Evolutionary conservation across 1,284 basidiomycete species (phyloP).

Genomic region (Cutaneotrichosporon cyanovorans): DNA sequence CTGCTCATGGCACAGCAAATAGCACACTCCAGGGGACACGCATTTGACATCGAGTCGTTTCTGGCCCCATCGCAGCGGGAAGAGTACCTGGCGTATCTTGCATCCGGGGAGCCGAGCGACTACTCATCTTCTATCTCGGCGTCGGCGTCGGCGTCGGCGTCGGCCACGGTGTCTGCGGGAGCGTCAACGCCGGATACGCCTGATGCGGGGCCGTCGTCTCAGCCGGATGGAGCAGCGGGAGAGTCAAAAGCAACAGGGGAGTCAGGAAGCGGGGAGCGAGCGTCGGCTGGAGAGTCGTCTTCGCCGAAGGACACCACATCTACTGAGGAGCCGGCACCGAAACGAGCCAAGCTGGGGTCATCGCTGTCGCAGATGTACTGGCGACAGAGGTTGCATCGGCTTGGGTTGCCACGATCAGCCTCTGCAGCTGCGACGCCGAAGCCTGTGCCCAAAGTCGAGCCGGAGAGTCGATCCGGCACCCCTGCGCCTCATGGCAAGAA

Average conservation of each 20-base stretch:
- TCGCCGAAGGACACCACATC: too few species aligned
- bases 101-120: not conserved
- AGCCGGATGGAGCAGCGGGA: not conserved
- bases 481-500: constrained; percentile 2
- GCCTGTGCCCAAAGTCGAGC: constrained; percentile 6
- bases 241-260: too few species aligned
- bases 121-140: not conserved
- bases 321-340: constrained; percentile 1
- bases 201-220: not conserved
- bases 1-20: constrained; percentile 30
- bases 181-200: not conserved
- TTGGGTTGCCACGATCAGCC: not conserved
- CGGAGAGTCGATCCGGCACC: not conserved
- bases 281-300: too few species aligned
- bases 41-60: constrained; percentile 34
- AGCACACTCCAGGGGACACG: constrained; percentile 22
- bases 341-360: constrained; percentile 3
- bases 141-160: not conserved
- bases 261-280: too few species aligned
- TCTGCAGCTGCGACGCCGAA: not conserved
- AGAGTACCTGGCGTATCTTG: constrained; percentile 19
- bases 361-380: constrained; percentile 13
- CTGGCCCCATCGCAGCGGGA: constrained; percentile 22
- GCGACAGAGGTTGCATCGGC: constrained; percentile 9
- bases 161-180: not conserved